These are phyloP conservation scores for Solanum bulbocastanum DNA, from an alignment of 257 asterid genomes.

Conservation along the genomic window DNA sequence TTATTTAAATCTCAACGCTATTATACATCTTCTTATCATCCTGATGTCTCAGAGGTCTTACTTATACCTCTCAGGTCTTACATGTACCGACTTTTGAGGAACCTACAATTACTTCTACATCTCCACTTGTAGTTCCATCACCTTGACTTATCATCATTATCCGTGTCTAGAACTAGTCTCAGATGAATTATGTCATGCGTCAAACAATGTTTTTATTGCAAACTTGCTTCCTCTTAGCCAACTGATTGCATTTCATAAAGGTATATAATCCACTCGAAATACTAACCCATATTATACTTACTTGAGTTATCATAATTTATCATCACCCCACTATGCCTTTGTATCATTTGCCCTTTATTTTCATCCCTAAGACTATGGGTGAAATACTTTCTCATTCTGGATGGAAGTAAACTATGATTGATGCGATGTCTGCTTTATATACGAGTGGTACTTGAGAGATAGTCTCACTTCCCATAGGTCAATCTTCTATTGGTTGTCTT, in stretches of 20 bases:
- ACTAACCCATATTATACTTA: not conserved
- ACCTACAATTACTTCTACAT: too few relatives aligned
- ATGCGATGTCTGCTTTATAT: not conserved
- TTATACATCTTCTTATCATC: too few relatives aligned
- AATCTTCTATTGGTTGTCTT: not conserved
- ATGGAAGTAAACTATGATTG: not conserved
- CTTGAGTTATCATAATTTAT: not conserved
- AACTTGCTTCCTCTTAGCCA: too few relatives aligned
- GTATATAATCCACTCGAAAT: not conserved
- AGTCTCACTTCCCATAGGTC: not conserved
- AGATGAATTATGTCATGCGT: not conserved
- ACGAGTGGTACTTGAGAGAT: not conserved
- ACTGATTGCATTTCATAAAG: too few relatives aligned
- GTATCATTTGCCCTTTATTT: too few relatives aligned
- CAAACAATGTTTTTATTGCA: not conserved
- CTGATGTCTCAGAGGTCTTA: not conserved
- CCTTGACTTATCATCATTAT: too few relatives aligned
- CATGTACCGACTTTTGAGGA: not conserved
- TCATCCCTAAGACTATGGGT: not conserved
- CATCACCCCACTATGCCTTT: not conserved
- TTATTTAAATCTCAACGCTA: too few relatives aligned
- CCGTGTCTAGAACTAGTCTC: not conserved
- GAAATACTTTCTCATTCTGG: not conserved
- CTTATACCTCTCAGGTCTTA: too few relatives aligned
- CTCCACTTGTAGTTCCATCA: not conserved